Evolutionary conservation across 2,329 filamentous ascomycete species (phyloP), one percentile per base, ranked within the genome.

Genomic region (Arthrobotrys pseudoclavata): DNA sequence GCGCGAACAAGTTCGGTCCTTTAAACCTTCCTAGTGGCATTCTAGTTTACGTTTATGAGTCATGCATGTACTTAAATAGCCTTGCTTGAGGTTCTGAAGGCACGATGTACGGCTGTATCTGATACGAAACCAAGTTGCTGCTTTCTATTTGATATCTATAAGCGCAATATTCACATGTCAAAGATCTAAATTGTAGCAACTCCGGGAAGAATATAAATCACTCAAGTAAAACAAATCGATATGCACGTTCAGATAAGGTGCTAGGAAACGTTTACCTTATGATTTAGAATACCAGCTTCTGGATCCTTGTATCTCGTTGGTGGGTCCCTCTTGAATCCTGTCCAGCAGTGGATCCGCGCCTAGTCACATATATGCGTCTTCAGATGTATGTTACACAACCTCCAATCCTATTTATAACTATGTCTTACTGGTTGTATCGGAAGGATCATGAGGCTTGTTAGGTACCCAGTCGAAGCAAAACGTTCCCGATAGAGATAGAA

Each of bases 221-320:
- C 37, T 52, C 47, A 66, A 42, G 20, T 29, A 57, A 71, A 71
- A 71, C 22, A 63, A 45, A 45, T 40, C 37, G 47, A 45, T 63
- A 20, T 15, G 26, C 13, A 31, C 13, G 3, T 22, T 15, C 20
- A 20, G 24, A 53, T 53, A 53, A 26, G 31, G 12, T 2, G 4
- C 24, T 53, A 53, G 10, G 10, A 10, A 53, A 31, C 9, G 4
- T 10, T 50, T 13, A 40, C 4, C 34, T 31, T 31, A 6, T n/a
- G 9, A 6, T 48, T 34, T 42, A 48, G 47, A 57, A n/a, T 37
- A 15, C 31, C n/a, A 18, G 48, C 29, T 31, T 29, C 10, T 72
- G 42, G 69, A 72, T 72, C 69, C 69, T 70, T 72, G 24, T 40
- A 40, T 31, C 34, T 48, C 13, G 26, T 42, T n/a, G 3, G 45